Evolutionary conservation across 495 filamentous ascomycete genomes (phyloP), one percentile per base, ranked within the genome.

Genomic region (Hamigera avellanea): DNA sequence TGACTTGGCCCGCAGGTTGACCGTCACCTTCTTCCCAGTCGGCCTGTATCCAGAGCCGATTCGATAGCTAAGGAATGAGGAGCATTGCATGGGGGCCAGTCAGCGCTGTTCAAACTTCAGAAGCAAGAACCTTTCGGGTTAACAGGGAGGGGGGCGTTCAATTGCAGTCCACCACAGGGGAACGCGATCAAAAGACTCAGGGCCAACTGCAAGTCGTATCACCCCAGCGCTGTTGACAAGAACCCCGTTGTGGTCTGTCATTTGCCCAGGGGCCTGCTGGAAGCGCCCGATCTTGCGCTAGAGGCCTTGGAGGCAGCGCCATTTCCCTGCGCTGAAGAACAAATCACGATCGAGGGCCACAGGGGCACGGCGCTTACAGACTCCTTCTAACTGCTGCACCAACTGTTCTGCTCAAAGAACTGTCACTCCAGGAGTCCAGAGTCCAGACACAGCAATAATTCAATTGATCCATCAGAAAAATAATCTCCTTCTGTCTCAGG

Each of bases 1-100:
- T 64, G 60, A 64, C 49, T 39, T 45, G 32, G 31, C 48, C 52
- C 53, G 57, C 60, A 63, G 21, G 21, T 23, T 23, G 21, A 23
- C 9, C 5, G 21, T 23, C 21, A 23, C 4, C 21, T 23, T 23
- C 9, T 23, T 9, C 4, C 21, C 21, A 23, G 21, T 23, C 4
- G 9, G 21, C 21, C 21, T 23, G 21, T 23, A 23, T 23, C 4
- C 21, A 48, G 36, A 50, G 26, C 50, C 47, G 44, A 31, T 37
- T 29, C 18, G 18, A 25, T 29, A 15, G 19, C 36, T 23, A 23
- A 14, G 31, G 43, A 37, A 23, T 9, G 21, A 23, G 21, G 21
- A 23, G 21, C 21, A 39, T 35, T 46, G 42, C 35, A 37, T 35
- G 44, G 43, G 21, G 9, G 21, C 21, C 21, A 23, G 21, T 23